Percentiles rank a stretch among this genome's conserved stretches.
Evolutionary conservation across 352 stramenopile genomes (phyloP).

Genomic region (Hyaloperonospora arabidopsidis): DNA sequence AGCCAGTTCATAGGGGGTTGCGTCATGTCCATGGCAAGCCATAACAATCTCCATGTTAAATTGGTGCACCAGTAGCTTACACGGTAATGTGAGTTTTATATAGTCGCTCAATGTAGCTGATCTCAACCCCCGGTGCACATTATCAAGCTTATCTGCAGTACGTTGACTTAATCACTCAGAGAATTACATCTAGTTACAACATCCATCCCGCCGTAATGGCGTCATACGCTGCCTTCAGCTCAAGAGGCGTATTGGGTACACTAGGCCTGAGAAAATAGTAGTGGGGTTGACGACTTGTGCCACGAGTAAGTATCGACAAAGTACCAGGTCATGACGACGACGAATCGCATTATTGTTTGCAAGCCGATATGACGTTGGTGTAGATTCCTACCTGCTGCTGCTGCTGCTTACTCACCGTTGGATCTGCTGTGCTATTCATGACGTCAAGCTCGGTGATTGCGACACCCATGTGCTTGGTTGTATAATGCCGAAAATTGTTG

Average conservation of each 20-base stretch:
- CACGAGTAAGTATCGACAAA: conserved; percentile 28
- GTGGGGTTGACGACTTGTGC: conserved; percentile 15
- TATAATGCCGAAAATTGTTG: conserved; percentile 26
- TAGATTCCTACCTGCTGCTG: conserved; percentile 22
- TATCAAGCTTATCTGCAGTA: too few relatives aligned
- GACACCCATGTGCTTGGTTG: conserved; percentile 19
- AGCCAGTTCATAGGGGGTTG: too few relatives aligned
- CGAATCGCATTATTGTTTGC: conserved; percentile 25
- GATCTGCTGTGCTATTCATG: conserved; percentile 18
- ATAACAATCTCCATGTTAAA: too few relatives aligned
- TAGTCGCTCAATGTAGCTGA: too few relatives aligned
- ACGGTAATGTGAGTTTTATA: too few relatives aligned
- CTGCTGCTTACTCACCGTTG: conserved; percentile 22
- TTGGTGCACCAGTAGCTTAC: too few relatives aligned
- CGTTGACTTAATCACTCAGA: too few relatives aligned
- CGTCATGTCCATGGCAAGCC: too few relatives aligned
- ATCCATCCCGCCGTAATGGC: conserved; percentile 25
- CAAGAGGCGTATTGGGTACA: conserved; percentile 17
- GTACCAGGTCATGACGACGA: conserved; percentile 22
- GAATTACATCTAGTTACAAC: too few relatives aligned
- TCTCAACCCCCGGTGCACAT: too few relatives aligned
- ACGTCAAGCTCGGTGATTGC: conserved; percentile 30
- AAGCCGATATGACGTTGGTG: conserved; percentile 24
- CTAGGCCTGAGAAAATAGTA: conserved; percentile 28
- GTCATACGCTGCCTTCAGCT: conserved; percentile 27